phyloP scores from a whole-genome alignment of 2,329 filamentous ascomycete genomes.

The Claviceps pazoutovae region DNA sequence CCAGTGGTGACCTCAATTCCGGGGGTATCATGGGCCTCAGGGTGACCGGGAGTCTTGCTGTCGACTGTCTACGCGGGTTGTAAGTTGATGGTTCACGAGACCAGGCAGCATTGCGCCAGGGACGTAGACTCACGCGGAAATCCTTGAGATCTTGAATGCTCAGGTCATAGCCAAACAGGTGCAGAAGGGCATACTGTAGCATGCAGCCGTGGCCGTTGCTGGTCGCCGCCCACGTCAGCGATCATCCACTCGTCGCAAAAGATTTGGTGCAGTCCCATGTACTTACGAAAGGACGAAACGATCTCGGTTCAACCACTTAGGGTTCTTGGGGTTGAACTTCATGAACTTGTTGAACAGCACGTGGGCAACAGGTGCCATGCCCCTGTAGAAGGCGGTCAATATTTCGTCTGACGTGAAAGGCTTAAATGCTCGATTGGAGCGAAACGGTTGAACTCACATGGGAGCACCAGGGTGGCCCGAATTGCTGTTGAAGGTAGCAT shows the following conservation, averaged over 20 bases:
- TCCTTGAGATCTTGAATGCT: constrained; percentile 84
- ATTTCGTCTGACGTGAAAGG: background rate
- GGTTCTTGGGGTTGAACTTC: constrained; percentile 99
- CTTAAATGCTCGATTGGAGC: background rate
- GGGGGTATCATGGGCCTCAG: constrained; percentile 90
- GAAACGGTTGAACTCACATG: constrained; percentile 45
- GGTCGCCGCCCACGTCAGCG: constrained; percentile 6
- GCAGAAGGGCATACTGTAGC: constrained; percentile 96
- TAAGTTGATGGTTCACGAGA: background rate
- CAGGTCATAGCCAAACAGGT: constrained; percentile 84
- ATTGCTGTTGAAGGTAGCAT: constrained; percentile 94
- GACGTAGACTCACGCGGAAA: constrained; percentile 65
- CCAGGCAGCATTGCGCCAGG: background rate
- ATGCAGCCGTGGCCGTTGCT: constrained; percentile 99
- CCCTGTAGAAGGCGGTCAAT: constrained; percentile 33
- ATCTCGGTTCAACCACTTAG: constrained; percentile 92
- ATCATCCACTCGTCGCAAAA: background rate
- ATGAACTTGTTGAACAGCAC: constrained; percentile 98
- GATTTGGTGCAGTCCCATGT: background rate
- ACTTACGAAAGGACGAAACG: constrained; percentile 98
- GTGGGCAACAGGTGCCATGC: constrained; percentile 88
- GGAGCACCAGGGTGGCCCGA: constrained; percentile 97
- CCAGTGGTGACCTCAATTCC: constrained; percentile 97
- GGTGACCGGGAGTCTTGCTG: constrained; percentile 85
- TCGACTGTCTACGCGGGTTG: constrained; percentile 30